A percentile compares a stretch with the other conserved stretches of the same genome.
Conservation (phyloP, 495 filamentous ascomycete genomes). For the Aspergillus affinis region DNA sequence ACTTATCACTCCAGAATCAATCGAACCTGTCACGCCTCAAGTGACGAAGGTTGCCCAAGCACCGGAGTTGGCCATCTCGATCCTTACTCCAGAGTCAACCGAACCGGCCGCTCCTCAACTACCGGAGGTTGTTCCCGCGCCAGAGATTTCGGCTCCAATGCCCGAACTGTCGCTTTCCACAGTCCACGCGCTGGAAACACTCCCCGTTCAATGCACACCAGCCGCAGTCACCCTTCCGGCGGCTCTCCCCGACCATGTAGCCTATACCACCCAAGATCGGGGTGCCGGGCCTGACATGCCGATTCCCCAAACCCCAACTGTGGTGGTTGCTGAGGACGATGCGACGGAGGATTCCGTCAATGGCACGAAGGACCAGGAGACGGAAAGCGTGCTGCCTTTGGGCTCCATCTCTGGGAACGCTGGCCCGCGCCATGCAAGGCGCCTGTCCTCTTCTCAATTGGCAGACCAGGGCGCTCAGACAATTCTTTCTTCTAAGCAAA, state of each 20-base stretch:
- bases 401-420: constrained; percentile 47
- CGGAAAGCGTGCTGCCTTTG: constrained; percentile 41
- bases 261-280: constrained; percentile 9
- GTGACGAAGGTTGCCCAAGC: background rate
- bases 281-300: constrained; percentile 16
- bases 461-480: constrained; percentile 74
- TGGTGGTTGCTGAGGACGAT: constrained; percentile 55
- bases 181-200: constrained; percentile 42
- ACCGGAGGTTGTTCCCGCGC: constrained; percentile 2
- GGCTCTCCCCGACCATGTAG: constrained; percentile 20
- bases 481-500: constrained; percentile 66
- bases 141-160: constrained; percentile 15
- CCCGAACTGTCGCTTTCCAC: constrained; percentile 35
- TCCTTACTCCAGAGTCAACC: constrained; percentile 34
- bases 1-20: constrained; percentile 40
- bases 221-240: constrained; percentile 17
- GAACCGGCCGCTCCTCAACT: constrained; percentile 33
- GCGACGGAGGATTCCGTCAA: constrained; percentile 42
- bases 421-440: constrained; percentile 28
- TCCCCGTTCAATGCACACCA: constrained; percentile 25
- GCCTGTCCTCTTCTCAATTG: constrained; percentile 40
- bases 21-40: constrained; percentile 38
- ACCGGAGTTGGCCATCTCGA: constrained; percentile 31
- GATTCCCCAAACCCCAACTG: constrained; percentile 19
- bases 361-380: constrained; percentile 40